Base-by-base conservation (phyloP, 1,139 yeast genomes). In the Arxiozyma telluris region DNA sequence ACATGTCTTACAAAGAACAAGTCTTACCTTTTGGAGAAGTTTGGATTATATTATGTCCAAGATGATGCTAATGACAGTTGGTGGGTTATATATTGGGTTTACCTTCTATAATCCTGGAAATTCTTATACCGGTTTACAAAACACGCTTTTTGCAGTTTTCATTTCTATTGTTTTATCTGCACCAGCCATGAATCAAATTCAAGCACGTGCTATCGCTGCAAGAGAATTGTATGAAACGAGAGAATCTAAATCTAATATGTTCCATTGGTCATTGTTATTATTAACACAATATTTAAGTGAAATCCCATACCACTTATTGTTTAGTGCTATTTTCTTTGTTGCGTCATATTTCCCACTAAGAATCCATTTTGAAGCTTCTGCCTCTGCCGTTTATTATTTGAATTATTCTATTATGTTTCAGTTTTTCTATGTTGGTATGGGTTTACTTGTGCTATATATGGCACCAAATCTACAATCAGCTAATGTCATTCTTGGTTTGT, bases 401-500 rank as follows among this genome's bases (percentile, higher is more conserved):
- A 76, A 79, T 52, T 77, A 78, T 62, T 75, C 76, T 49, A 67
- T 83, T 55, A 71, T 82, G 60, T 79, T 80, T 72, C 86, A 81
- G 64, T 54, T 79, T 3, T 83, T 79, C 70, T 80, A 76, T 59
- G 71, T 78, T 45, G 74, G 83, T 0, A 75, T 82, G 58, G 84
- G 81, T 53, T 70, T 82, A 54, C 70, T 78, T 67, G 69, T 81
- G 55, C 71, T 82, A 45, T 81, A 82, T 62, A 69, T 79, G 62
- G 71, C 86, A 0, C 87, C 87, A 21, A 81, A 83, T 67, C 73
- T 81, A 50, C 82, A 82, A 58, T 78, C 87, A 38, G 85, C 87
- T 3, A 77, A 79, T 47, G 82, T 82, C 47, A 69, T 82, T 49
- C 73, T 77, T 53, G 79, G 82, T 55, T 72, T 81, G 63, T 72